A percentile compares a stretch with the other conserved stretches of the same genome.
Evolutionary conservation across 768 basidiomycete genomes (phyloP).

Genomic region (Crucibulum laeve): DNA sequence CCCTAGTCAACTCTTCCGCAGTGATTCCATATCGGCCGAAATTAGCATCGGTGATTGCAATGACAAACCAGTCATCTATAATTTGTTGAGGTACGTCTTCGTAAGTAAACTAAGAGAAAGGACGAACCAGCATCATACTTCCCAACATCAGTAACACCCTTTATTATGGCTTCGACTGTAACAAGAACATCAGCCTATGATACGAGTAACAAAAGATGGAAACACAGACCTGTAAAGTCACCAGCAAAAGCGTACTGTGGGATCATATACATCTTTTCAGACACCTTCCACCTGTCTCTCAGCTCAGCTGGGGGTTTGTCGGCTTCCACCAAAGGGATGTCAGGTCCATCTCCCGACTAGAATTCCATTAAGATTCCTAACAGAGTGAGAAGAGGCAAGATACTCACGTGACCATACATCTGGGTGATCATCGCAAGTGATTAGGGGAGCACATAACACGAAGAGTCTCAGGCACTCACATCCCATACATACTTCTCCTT

Average conservation of each 20-base stretch:
- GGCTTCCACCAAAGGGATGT: constrained; percentile 47
- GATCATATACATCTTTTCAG: constrained; percentile 66
- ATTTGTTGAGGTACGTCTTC: too few species aligned
- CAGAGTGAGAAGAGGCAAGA: background rate
- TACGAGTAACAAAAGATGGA: constrained; percentile 6
- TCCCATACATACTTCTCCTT: constrained; percentile 79
- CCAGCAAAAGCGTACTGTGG: constrained; percentile 69
- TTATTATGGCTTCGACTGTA: constrained; percentile 60
- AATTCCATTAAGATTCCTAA: background rate
- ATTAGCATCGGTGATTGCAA: constrained; percentile 69
- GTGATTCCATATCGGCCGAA: constrained; percentile 61
- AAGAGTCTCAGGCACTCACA: constrained; percentile 34
- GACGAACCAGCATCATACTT: constrained; percentile 54
- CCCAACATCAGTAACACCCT: constrained; percentile 55
- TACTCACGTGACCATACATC: constrained; percentile 63
- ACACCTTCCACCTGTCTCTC: constrained; percentile 61
- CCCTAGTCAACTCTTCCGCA: constrained; percentile 49
- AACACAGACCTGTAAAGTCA: constrained; percentile 65
- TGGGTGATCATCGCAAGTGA: constrained; percentile 15
- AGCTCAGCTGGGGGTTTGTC: constrained; percentile 46
- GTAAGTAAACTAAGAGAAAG: background rate
- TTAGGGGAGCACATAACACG: background rate
- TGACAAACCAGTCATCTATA: constrained; percentile 72
- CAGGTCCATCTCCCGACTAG: constrained; percentile 61
- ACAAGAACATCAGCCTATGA: constrained; percentile 4